A percentile compares a stretch with the other conserved stretches of the same genome.
Conservation (phyloP, 2,329 filamentous ascomycete species). For the Fusarium pseudograminearum region DNA sequence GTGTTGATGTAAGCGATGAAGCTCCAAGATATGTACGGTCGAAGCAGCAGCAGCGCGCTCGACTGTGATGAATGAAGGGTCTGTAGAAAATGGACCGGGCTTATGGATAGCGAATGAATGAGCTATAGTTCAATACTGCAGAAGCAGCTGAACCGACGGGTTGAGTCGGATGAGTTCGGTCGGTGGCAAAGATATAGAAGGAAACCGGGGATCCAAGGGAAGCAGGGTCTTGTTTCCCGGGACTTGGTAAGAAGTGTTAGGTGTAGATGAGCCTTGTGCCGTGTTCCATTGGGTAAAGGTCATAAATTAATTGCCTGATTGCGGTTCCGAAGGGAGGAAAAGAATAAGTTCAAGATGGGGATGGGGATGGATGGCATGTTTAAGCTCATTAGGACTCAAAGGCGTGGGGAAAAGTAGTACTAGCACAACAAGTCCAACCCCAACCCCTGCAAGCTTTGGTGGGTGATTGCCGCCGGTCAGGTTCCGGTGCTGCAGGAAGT, state of each 20-base stretch:
- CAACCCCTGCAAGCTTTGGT: background rate
- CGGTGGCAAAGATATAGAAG: constrained; percentile 29
- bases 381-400: constrained; percentile 10
- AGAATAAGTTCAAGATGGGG: constrained; percentile 28
- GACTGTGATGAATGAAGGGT: background rate
- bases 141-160: constrained; percentile 16
- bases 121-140: background rate
- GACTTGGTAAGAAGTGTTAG: constrained; percentile 6
- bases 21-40: background rate
- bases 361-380: constrained; percentile 37
- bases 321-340: constrained; percentile 32
- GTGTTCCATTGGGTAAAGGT: constrained; percentile 13
- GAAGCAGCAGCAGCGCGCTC: background rate
- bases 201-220: constrained; percentile 17
- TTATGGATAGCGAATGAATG: background rate
- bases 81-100: background rate
- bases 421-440: background rate
- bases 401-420: constrained; percentile 20
- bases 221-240: constrained; percentile 30
- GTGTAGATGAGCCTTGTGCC: constrained; percentile 3
- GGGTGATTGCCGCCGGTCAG: constrained; percentile 6
- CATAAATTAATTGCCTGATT: constrained; percentile 16
- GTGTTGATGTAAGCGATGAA: background rate
- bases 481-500: constrained; percentile 25
- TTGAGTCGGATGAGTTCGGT: constrained; percentile 40